These are phyloP conservation scores for Macrolepiota albuminosa DNA, from an alignment of 768 basidiomycete species.

Conservation along the genomic window DNA sequence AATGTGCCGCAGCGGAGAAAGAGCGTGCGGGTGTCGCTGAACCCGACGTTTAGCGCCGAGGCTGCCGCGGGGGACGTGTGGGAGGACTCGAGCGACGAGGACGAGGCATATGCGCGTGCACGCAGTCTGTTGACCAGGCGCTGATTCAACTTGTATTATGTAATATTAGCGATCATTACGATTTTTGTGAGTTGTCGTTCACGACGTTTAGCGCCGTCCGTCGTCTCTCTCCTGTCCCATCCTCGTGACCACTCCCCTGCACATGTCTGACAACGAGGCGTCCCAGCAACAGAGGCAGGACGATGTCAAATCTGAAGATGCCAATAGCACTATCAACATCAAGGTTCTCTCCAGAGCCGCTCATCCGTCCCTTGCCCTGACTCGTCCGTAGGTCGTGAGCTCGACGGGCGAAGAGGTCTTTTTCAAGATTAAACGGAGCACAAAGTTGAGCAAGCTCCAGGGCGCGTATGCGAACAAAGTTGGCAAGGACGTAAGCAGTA, in stretches of 20 bases:
- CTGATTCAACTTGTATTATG: not conserved
- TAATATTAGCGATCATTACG: not conserved
- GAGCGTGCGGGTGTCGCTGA: slow-evolving; percentile 74
- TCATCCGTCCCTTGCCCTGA: not conserved
- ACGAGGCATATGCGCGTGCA: slow-evolving; percentile 60
- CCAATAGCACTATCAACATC: not conserved
- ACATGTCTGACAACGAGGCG: slow-evolving; percentile 12
- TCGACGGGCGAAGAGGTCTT: slow-evolving; percentile 84
- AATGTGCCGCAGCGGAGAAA: slow-evolving; percentile 37
- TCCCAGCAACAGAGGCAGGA: slow-evolving; percentile 3
- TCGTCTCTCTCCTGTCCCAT: no score
- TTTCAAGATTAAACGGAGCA: slow-evolving; percentile 95
- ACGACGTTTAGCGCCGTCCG: no score
- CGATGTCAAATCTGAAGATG: not conserved
- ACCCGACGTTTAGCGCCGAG: slow-evolving; percentile 70
- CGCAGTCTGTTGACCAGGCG: slow-evolving; percentile 22
- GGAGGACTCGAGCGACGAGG: slow-evolving; percentile 76
- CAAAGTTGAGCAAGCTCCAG: slow-evolving; percentile 88
- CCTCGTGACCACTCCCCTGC: no score
- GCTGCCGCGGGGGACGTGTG: slow-evolving; percentile 61
- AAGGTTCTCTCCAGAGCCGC: slow-evolving; percentile 1
- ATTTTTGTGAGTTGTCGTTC: not conserved
- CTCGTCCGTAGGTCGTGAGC: slow-evolving; percentile 57
- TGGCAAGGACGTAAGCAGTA: slow-evolving; percentile 81
- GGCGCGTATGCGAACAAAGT: slow-evolving; percentile 91